Evolutionary conservation across 1,139 yeast genomes (phyloP).

Genomic region (Pichia sp.): DNA sequence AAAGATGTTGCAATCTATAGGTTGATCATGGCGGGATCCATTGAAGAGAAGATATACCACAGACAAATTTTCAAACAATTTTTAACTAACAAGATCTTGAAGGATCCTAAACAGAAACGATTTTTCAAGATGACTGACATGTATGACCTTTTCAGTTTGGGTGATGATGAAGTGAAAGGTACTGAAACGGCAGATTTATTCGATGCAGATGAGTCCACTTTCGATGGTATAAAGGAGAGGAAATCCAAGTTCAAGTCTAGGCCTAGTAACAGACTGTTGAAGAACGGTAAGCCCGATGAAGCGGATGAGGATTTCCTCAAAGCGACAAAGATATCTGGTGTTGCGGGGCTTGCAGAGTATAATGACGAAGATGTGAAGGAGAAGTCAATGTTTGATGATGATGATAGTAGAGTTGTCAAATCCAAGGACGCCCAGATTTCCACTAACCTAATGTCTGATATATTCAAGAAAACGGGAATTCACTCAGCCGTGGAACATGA

Average conservation of each 20-base stretch:
- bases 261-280: not conserved
- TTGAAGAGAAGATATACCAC: conserved; percentile 94
- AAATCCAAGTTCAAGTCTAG: conserved; percentile 16
- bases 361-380: conserved; percentile 32
- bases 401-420: conserved; percentile 10
- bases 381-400: conserved; percentile 19
- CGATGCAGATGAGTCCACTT: conserved; percentile 41
- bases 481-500: conserved; percentile 78
- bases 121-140: conserved; percentile 89
- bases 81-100: conserved; percentile 83
- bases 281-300: conserved; percentile 24
- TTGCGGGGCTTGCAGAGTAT: conserved; percentile 45
- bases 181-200: conserved; percentile 64
- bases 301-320: conserved; percentile 40
- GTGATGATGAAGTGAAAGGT: conserved; percentile 63
- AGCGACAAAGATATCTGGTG: conserved; percentile 48
- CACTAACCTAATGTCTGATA: conserved; percentile 61
- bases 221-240: conserved; percentile 31
- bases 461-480: conserved; percentile 67
- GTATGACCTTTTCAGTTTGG: conserved; percentile 81
- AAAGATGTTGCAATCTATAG: conserved; percentile 90
- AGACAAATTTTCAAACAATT: conserved; percentile 95
- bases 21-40: conserved; percentile 89
- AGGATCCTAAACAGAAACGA: conserved; percentile 91
- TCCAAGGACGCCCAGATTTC: conserved; percentile 37